A percentile compares a stretch with the other conserved stretches of the same genome.
These are phyloP conservation scores for Pseudogymnoascus sp. DNA, from an alignment of 2,329 filamentous ascomycete genomes.

Conservation along the genomic window DNA sequence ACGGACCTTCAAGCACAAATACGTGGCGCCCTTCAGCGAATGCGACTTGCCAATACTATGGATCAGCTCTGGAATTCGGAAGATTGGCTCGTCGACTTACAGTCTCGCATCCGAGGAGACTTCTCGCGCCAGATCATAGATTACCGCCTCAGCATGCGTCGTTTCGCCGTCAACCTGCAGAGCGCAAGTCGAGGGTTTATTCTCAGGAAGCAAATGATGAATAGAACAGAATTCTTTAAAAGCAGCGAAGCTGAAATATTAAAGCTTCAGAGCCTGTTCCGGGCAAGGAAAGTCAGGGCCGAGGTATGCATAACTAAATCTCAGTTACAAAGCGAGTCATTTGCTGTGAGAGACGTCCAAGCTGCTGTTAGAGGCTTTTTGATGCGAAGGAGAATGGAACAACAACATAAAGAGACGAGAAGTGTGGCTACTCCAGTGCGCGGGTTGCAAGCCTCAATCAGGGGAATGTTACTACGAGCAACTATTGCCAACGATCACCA, in stretches of 20 bases:
- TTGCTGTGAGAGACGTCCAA: slow-evolving; percentile 59
- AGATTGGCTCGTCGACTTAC: slow-evolving; percentile 68
- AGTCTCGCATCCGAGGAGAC: slow-evolving; percentile 80
- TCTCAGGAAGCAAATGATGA: slow-evolving; percentile 54
- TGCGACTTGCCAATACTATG: slow-evolving; percentile 76
- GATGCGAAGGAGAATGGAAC: slow-evolving; percentile 49
- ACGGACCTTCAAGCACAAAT: slow-evolving; percentile 81
- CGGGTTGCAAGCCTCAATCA: slow-evolving; percentile 58
- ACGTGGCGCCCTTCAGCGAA: slow-evolving; percentile 69
- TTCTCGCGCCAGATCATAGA: slow-evolving; percentile 75
- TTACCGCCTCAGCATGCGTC: slow-evolving; percentile 76
- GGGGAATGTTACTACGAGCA: slow-evolving; percentile 57
- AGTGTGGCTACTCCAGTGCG: slow-evolving; percentile 45
- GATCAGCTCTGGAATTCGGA: slow-evolving; percentile 84
- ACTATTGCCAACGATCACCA: slow-evolving; percentile 42
- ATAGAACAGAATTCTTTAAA: slow-evolving; percentile 61
- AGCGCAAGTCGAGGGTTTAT: slow-evolving; percentile 71
- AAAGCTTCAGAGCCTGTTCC: slow-evolving; percentile 73
- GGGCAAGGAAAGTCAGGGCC: slow-evolving; percentile 58
- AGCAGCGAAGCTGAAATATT: slow-evolving; percentile 65
- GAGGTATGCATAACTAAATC: slow-evolving; percentile 49
- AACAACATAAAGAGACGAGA: slow-evolving; percentile 42
- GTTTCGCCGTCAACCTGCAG: slow-evolving; percentile 73
- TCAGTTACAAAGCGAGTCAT: slow-evolving; percentile 55
- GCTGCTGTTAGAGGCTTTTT: slow-evolving; percentile 61